Base-by-base conservation (phyloP, 1,284 basidiomycete species). In the Psilocybe mexicana region DNA sequence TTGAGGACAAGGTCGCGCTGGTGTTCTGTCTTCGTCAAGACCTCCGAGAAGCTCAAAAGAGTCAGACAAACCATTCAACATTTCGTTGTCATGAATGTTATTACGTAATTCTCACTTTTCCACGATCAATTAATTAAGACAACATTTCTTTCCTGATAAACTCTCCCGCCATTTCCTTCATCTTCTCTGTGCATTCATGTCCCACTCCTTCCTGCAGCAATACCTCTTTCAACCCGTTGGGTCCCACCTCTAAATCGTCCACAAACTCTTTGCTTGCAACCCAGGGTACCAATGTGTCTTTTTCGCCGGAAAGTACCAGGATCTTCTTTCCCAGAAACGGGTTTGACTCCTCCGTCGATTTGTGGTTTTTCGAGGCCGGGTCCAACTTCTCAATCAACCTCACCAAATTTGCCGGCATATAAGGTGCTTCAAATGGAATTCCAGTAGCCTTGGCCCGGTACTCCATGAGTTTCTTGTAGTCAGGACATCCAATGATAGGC, bases 401-500 rank as follows among this genome's bases (percentile, higher is more conserved):
- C 43, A 77, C 69, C 36, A 93, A 73, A 6, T 79, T 76, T 10
- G 73, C 67, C 0, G 91, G 92, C 63, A 90, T 79, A 60, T 82
- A 76, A 0, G 86, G 87, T 0, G 86, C 76, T 10, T 67, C 75
- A 52, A 84, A 74, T 0, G 76, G 63, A 6, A 90, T 62, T 0
- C 72, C 73, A 52, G 62, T 73, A 59, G 64, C 70, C 57, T 71
- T 63, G 2, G 92, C 90, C 25, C 92, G 85, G 14, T 78, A 75
- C 11, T 76, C 71, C 63, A 93, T 83, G 1, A 90, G 78, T 33
- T 77, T 75, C 28, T 80, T 69, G 65, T 85, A 92, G 73, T 93
- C 88, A 0, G 93, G 92, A 60, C 91, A 92, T 35, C 92, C 93
- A 30, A 88, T 84, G 67, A 90, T 86, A 0, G 92, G 88, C 28